Evolutionary conservation across 345 rosid species (phyloP).

Genomic region (Eucalyptus sp.): DNA sequence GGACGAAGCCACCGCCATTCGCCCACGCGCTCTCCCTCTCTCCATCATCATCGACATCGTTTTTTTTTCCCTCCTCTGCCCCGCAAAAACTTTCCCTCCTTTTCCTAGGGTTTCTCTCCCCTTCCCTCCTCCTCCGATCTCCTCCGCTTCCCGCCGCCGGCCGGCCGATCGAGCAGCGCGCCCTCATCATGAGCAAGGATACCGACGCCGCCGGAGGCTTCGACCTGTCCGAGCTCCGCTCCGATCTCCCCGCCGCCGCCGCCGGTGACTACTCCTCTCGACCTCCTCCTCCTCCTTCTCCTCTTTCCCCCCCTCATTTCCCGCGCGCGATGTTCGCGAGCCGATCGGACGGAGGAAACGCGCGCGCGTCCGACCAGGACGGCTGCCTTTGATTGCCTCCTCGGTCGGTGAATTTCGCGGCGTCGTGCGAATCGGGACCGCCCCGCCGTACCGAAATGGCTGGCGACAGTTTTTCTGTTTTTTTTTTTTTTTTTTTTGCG

Average conservation of each 20-base stretch:
- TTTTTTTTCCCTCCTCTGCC: background rate
- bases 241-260: conserved; percentile 2
- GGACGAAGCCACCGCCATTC: background rate
- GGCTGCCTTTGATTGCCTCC: background rate
- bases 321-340: background rate
- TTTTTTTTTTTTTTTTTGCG: background rate
- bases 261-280: background rate
- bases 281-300: background rate
- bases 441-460: background rate
- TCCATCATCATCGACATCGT: background rate
- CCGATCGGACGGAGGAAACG: background rate
- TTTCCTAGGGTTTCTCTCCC: background rate
- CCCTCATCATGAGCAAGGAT: background rate
- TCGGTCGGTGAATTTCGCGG: background rate
- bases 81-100: background rate
- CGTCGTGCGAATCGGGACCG: background rate
- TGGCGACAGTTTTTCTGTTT: background rate
- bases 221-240: background rate
- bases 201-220: background rate
- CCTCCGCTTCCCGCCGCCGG: background rate
- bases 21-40: background rate
- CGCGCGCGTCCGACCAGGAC: background rate
- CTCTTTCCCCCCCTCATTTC: background rate
- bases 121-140: background rate
- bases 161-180: background rate